Conservation (phyloP, 2,329 filamentous ascomycete genomes). For the Ophiosphaerella korrae region DNA sequence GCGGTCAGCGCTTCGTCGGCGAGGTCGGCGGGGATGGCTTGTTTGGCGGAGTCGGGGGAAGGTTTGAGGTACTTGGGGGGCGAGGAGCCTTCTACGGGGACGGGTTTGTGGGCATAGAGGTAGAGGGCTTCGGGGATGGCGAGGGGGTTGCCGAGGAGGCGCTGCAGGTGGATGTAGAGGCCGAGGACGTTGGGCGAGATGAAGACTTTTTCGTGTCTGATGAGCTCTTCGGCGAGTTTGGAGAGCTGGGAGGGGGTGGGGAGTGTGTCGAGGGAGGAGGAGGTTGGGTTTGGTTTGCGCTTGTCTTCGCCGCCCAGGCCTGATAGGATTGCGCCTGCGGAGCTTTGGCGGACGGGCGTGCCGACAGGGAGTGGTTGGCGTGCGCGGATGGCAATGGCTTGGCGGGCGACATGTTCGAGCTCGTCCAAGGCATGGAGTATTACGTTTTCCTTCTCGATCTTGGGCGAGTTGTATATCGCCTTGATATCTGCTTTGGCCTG, state of each 20-base stretch:
- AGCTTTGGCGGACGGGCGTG: slow-evolving; percentile 35
- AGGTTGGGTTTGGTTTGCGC: slow-evolving; percentile 11
- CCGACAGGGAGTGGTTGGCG: slow-evolving; percentile 28
- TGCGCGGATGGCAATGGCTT: slow-evolving; percentile 37
- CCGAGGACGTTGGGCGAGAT: slow-evolving; percentile 75
- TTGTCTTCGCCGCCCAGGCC: slow-evolving; percentile 31
- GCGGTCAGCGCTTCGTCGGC: slow-evolving; percentile 77
- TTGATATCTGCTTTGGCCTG: slow-evolving; percentile 34
- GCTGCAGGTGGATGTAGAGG: slow-evolving; percentile 77
- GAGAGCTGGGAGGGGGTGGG: slow-evolving; percentile 52
- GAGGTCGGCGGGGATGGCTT: slow-evolving; percentile 72
- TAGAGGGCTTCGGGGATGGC: slow-evolving; percentile 79
- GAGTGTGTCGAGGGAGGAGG: slow-evolving; percentile 26
- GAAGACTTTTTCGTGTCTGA: slow-evolving; percentile 77
- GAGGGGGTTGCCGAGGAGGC: slow-evolving; percentile 72
- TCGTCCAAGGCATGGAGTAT: slow-evolving; percentile 28
- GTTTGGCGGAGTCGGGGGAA: slow-evolving; percentile 70
- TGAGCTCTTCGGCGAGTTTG: slow-evolving; percentile 67
- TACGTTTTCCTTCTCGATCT: slow-evolving; percentile 31
- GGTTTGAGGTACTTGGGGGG: slow-evolving; percentile 50
- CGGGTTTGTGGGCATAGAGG: slow-evolving; percentile 82
- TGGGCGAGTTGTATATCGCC: slow-evolving; percentile 31
- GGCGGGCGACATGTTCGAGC: slow-evolving; percentile 27
- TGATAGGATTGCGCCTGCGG: slow-evolving; percentile 42
- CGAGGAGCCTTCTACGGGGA: slow-evolving; percentile 65